These are phyloP conservation scores for Boeremia lycopersici DNA, from an alignment of 2,329 filamentous ascomycete species.

Conservation along the genomic window DNA sequence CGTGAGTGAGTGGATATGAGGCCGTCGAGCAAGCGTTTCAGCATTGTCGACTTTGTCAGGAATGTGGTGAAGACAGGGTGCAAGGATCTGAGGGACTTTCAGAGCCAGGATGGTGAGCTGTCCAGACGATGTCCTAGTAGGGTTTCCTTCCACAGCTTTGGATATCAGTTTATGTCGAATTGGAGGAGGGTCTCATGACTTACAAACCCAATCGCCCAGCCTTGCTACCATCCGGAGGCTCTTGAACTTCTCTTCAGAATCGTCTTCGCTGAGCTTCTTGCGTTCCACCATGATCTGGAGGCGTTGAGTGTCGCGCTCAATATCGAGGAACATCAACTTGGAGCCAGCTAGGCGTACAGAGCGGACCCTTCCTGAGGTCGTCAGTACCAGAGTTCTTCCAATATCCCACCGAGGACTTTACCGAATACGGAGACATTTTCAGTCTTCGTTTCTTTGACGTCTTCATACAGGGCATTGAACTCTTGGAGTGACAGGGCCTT, in stretches of 20 bases:
- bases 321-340: constrained; percentile 83
- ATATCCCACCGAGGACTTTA: constrained; percentile 22
- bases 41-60: constrained; percentile 72
- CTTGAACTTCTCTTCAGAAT: constrained; percentile 57
- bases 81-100: constrained; percentile 71
- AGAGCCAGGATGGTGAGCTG: constrained; percentile 76
- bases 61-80: constrained; percentile 79
- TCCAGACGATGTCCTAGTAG: constrained; percentile 72
- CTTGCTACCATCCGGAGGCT: constrained; percentile 69
- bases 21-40: constrained; percentile 74
- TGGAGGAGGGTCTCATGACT: constrained; percentile 45
- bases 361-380: constrained; percentile 70
- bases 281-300: constrained; percentile 80
- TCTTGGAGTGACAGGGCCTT: constrained; percentile 32
- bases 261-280: constrained; percentile 54
- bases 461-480: constrained; percentile 40
- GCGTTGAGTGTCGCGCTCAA: constrained; percentile 73
- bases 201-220: constrained; percentile 84
- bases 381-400: constrained; percentile 27
- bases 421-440: constrained; percentile 45
- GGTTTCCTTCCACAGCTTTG: constrained; percentile 69
- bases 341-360: constrained; percentile 73
- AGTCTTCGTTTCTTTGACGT: constrained; percentile 29
- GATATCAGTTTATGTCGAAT: constrained; percentile 16
- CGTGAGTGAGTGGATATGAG: constrained; percentile 86